Evolutionary conservation across 352 stramenopile species (phyloP), one percentile per base, ranked within the genome.

Genomic region (Pythium phragmitis): DNA sequence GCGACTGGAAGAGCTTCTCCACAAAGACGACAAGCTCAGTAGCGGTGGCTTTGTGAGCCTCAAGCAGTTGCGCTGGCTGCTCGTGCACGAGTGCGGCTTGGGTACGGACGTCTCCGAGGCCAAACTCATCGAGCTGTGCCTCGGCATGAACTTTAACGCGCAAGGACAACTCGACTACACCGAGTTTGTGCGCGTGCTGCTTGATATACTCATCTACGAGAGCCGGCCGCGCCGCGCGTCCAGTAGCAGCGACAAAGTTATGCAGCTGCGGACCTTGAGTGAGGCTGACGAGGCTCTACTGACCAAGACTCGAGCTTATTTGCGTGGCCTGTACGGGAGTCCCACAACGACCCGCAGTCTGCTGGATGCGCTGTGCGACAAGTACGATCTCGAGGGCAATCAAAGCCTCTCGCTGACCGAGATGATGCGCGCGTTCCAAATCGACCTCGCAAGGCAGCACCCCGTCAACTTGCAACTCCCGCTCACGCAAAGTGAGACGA

Each of bases 141-240:
- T 90, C 33, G 81, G 81, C 8, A 79, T 90, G 67, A 87, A 75
- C 17, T 87, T 88, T 21, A 80, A 87, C 48, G 43, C 66, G 1
- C 70, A 82, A 17, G 79, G 70, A 7, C 75, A 79, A 26, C 34
- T 90, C 11, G 79, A 87, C 47, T 78, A 83, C 57, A 72, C 59
- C 11, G 77, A 87, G 28, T 76, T 88, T 26, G 55, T 83, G 0
- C 63, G 76, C 28, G 75, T 85, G 17, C 54, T 89, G 26, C 65
- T 82, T 8, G 80, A 89, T 33, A 76, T 88, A 47, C 65, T 89
- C 19, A 67, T 87, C 21, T 89, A 87, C 53, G 75, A 74, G 14
- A 57, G 36, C 45, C 46, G 47, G 30, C 46, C 48, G 1, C 53
- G 75, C 70, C 72, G 37, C 46, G 54, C 0, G 73, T 69, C 37